A percentile compares a stretch with the other conserved stretches of the same genome.
These are phyloP conservation scores for Ophiocordyceps robertsii DNA, from an alignment of 2,329 filamentous ascomycete species.

Conservation along the genomic window DNA sequence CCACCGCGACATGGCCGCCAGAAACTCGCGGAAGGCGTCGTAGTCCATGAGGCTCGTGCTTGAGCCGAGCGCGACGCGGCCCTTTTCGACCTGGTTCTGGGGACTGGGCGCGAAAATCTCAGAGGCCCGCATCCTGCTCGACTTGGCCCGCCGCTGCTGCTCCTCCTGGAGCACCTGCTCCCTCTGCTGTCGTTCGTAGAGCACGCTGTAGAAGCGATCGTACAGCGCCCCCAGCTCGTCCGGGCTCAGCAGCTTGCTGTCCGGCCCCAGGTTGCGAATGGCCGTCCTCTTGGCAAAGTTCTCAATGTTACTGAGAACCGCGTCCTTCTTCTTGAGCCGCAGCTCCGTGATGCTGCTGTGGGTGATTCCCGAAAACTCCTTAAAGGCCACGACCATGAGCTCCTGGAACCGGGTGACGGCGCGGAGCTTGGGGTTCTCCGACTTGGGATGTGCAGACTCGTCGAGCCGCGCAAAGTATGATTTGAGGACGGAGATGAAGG, in stretches of 20 bases:
- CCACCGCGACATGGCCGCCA: constrained; percentile 84
- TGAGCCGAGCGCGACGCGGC: constrained; percentile 74
- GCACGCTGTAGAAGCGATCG: constrained; percentile 80
- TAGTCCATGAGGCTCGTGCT: constrained; percentile 96
- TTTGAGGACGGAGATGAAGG: constrained; percentile 93
- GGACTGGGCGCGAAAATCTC: constrained; percentile 21
- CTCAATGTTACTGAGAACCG: constrained; percentile 89
- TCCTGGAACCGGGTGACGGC: constrained; percentile 95
- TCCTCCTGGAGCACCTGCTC: constrained; percentile 67
- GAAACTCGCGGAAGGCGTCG: constrained; percentile 85
- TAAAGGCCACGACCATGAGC: constrained; percentile 97
- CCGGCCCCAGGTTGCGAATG: constrained; percentile 86
- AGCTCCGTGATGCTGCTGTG: constrained; percentile 84
- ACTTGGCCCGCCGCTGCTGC: constrained; percentile 50
- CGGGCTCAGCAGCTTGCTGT: constrained; percentile 78
- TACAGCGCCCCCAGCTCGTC: constrained; percentile 86
- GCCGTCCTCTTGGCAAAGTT: constrained; percentile 95
- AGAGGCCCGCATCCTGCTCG: constrained; percentile 29
- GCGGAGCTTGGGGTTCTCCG: constrained; percentile 85
- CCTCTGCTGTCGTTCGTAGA: constrained; percentile 85
- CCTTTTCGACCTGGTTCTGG: constrained; percentile 56
- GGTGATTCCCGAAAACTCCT: constrained; percentile 92
- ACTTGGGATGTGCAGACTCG: constrained; percentile 90
- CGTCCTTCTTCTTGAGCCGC: constrained; percentile 83
- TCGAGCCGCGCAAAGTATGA: constrained; percentile 87